These are phyloP conservation scores for Brasilioporus rufonigricans DNA, from an alignment of 768 basidiomycete genomes.

Conservation along the genomic window DNA sequence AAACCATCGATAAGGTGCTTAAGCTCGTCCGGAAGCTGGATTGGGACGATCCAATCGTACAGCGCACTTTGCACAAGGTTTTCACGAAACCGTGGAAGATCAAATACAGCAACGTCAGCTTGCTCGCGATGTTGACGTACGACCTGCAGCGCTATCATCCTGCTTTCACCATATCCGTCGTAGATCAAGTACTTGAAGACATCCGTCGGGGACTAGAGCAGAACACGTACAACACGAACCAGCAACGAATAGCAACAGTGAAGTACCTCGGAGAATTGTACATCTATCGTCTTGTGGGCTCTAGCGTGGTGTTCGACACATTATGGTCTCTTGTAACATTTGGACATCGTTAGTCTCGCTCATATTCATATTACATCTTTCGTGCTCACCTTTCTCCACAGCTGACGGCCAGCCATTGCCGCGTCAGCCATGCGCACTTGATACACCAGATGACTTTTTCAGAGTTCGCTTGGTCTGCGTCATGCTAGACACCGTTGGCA, in stretches of 20 bases:
- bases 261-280: conserved; percentile 98
- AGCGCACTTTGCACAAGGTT: conserved; percentile 71
- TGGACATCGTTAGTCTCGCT: conserved; percentile 77
- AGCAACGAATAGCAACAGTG: conserved; percentile 85
- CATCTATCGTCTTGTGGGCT: conserved; percentile 90
- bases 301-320: conserved; percentile 87
- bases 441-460: conserved; percentile 97
- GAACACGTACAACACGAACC: conserved; percentile 93
- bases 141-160: conserved; percentile 93
- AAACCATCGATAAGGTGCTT: conserved; percentile 93
- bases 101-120: conserved; percentile 84
- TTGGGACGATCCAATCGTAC: conserved; percentile 77
- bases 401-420: conserved; percentile 90
- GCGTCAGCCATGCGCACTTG: conserved; percentile 67
- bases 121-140: conserved; percentile 92
- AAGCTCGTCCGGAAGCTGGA: conserved; percentile 91
- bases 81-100: conserved; percentile 99
- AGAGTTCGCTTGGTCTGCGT: conserved; percentile 88
- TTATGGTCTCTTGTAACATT: conserved; percentile 95
- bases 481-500: conserved; percentile 91
- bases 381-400: conserved; percentile 33
- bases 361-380: not conserved
- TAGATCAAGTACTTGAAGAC: conserved; percentile 95
- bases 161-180: conserved; percentile 80
- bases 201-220: conserved; percentile 88